A percentile compares a stretch with the other conserved stretches of the same genome.
phyloP scores from a whole-genome alignment of 129 eudicot genomes.

The Pittosporum tobira region DNA sequence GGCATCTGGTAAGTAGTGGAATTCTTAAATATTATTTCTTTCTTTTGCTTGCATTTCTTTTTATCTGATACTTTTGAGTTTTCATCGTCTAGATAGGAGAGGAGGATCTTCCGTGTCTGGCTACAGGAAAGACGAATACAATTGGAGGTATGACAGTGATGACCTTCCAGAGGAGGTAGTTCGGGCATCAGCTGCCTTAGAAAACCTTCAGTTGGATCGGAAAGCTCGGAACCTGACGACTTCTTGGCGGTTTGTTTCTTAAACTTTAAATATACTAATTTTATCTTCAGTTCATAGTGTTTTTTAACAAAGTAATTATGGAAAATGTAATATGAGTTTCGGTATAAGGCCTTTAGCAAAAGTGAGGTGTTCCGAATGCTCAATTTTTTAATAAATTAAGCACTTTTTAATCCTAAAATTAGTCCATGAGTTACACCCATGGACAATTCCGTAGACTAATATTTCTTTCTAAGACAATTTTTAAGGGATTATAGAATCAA shows the following conservation, averaged over 20 bases:
- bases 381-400: not conserved
- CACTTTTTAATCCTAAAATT: not conserved
- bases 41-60: not conserved
- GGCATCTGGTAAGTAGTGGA: slow-evolving; percentile 62
- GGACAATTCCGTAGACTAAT: no score
- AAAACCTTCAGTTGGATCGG: slow-evolving; percentile 85
- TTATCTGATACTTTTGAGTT: slow-evolving; percentile 6
- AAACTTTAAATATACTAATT: not conserved
- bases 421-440: no score
- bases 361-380: not conserved
- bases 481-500: no score
- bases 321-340: not conserved
- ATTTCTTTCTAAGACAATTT: no score
- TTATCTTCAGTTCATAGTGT: not conserved
- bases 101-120: slow-evolving; percentile 68
- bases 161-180: slow-evolving; percentile 58
- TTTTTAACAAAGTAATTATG: not conserved
- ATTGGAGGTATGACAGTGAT: slow-evolving; percentile 77
- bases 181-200: slow-evolving; percentile 70
- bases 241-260: slow-evolving; percentile 72
- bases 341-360: not conserved
- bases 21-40: not conserved
- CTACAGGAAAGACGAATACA: slow-evolving; percentile 74
- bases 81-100: slow-evolving; percentile 52
- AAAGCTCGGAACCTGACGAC: slow-evolving; percentile 72